Percentiles rank a stretch among this genome's conserved stretches.
phyloP scores from a whole-genome alignment of 208 protist genomes.

The Leishmania amazonensis region DNA sequence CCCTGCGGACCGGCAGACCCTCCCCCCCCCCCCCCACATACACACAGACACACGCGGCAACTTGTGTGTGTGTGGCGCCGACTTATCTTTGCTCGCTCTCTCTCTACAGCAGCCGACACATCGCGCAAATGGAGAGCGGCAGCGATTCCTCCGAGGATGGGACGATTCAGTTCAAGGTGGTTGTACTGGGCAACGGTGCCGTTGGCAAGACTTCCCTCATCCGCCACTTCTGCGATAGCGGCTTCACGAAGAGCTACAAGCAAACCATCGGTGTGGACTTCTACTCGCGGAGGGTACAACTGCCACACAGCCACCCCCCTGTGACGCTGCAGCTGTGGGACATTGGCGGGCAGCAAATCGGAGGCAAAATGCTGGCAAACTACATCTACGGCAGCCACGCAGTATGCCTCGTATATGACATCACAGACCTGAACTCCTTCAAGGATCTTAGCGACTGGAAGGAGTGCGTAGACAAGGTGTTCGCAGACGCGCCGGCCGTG shows the following conservation, averaged over 20 bases:
- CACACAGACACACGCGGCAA: not conserved
- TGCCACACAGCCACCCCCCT: slow-evolving; percentile 52
- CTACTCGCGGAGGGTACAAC: slow-evolving; percentile 89
- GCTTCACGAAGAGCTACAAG: slow-evolving; percentile 92
- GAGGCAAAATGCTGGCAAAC: slow-evolving; percentile 93
- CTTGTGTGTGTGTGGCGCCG: not conserved
- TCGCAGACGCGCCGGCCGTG: slow-evolving; percentile 2
- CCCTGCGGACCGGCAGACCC: not conserved
- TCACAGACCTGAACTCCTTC: slow-evolving; percentile 91
- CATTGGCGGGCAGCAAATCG: slow-evolving; percentile 95
- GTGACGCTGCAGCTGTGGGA: slow-evolving; percentile 95
- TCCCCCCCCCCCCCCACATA: not conserved
- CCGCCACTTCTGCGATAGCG: slow-evolving; percentile 82
- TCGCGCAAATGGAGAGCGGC: slow-evolving; percentile 66
- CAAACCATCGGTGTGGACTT: slow-evolving; percentile 97
- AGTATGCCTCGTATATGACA: slow-evolving; percentile 94
- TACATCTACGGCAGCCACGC: slow-evolving; percentile 94
- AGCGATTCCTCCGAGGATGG: slow-evolving; percentile 57
- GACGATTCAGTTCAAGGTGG: slow-evolving; percentile 64
- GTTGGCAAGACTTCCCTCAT: slow-evolving; percentile 95
- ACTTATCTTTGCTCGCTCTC: not conserved
- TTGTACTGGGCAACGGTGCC: slow-evolving; percentile 81
- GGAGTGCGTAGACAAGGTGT: slow-evolving; percentile 45
- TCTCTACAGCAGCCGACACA: not conserved
- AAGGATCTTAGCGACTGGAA: slow-evolving; percentile 95